These are phyloP conservation scores for Graphiopsis chlorocephala DNA, from an alignment of 2,329 filamentous ascomycete genomes.

Conservation along the genomic window DNA sequence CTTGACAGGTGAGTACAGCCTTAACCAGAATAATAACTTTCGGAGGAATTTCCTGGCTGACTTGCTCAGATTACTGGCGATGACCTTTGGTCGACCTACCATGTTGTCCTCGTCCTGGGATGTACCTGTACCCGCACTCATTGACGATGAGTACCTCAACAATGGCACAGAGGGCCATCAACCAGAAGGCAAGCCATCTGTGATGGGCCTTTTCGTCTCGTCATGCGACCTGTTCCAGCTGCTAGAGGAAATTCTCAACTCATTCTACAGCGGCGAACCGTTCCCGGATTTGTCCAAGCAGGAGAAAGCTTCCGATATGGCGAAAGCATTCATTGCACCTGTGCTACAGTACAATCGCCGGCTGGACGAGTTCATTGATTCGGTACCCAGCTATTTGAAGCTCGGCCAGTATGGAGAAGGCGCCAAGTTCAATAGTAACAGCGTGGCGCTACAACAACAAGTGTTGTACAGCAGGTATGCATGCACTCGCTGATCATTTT, in stretches of 20 bases:
- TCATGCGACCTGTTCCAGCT: constrained; percentile 26
- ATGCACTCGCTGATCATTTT: neutral
- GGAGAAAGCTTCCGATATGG: constrained; percentile 18
- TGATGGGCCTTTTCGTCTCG: constrained; percentile 31
- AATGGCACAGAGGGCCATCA: constrained; percentile 46
- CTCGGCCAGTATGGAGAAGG: constrained; percentile 1
- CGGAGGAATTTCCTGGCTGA: constrained; percentile 35
- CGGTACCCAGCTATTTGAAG: constrained; percentile 7
- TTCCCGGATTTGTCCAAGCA: constrained; percentile 10
- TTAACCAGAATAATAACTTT: too few species aligned
- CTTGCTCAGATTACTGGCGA: constrained; percentile 42
- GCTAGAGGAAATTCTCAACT: constrained; percentile 26
- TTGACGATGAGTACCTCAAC: constrained; percentile 54
- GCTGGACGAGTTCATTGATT: constrained; percentile 25
- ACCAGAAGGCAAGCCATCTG: constrained; percentile 26
- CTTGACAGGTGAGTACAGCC: constrained; percentile 46
- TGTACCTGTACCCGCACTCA: constrained; percentile 31
- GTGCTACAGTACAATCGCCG: constrained; percentile 25
- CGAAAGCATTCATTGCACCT: constrained; percentile 19
- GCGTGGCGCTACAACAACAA: constrained; percentile 8
- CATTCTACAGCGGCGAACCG: constrained; percentile 24
- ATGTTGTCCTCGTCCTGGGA: constrained; percentile 26
- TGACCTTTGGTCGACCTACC: constrained; percentile 31
- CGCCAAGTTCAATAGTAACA: constrained; percentile 7
- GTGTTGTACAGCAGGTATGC: constrained; percentile 10